Base-by-base conservation (phyloP, 441 rosid genomes). In the Corymbia citriodora region DNA sequence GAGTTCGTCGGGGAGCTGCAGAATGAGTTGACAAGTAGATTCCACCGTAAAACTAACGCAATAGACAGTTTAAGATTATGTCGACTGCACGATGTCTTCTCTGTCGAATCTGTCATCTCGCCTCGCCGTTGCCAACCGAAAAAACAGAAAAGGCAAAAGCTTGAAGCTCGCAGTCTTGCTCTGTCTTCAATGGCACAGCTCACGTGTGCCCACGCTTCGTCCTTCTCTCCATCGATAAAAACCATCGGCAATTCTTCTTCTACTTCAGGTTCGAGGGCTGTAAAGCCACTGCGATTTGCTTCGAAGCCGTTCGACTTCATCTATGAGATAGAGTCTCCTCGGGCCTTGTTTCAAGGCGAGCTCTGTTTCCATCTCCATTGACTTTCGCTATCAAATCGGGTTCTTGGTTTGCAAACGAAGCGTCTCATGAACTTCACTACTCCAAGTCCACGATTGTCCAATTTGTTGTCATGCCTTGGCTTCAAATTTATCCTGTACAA, bases 301-400 rank as follows among this genome's bases (percentile, higher is more conserved):
- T 59, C 7, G 54, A 95, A 88, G 93, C 95, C 94, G 81, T 89
- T 92, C 19, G 90, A 88, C 89, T 70, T 93, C 48, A 90, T 74
- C 89, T 95, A 93, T 31, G 90, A 89, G 45, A 40, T 40, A 40
- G 50, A 85, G 85, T 82, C 91, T 86, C 93, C 92, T 79, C 91
- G 48, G 88, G 89, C 88, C 92, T 89, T 5, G 45, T 40, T 40
- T 40, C 45, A 40, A 40, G 45, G 45, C 5, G 45, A 40, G 45
- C 45, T 40, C 6, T 40, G 45, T 40, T 40, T 40, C 45, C 45
- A 6, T 40, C 45, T 40, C 45, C 45, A 40, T 40, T 40, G 45
- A 40, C 45, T 40, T 27, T 95, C 31, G 8, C 23, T 50, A 70
- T 57, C 5, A n/a, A 25, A 10, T 59, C 12, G 15, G n/a, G 25